phyloP scores from a whole-genome alignment of 352 stramenopile genomes.

The Thraustochytrium striatum region DNA sequence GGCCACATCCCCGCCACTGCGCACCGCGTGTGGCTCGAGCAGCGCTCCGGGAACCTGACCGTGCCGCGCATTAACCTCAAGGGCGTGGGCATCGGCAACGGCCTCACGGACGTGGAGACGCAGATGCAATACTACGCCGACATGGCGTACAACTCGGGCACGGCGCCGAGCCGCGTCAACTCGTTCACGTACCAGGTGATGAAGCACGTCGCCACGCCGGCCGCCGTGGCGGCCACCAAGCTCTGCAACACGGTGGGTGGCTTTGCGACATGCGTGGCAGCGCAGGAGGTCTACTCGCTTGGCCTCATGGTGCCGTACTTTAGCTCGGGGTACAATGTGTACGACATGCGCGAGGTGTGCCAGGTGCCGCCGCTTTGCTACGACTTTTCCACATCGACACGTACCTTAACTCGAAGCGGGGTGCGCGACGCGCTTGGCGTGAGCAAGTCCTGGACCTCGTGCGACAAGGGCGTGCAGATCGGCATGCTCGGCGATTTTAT shows the following conservation, averaged over 20 bases:
- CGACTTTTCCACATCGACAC: conserved; percentile 75
- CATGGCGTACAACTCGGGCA: conserved; percentile 82
- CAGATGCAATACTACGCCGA: conserved; percentile 77
- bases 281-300: conserved; percentile 27
- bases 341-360: conserved; percentile 87
- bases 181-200: conserved; percentile 63
- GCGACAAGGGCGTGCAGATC: conserved; percentile 90
- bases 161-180: conserved; percentile 35
- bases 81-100: conserved; percentile 92
- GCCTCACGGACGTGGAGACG: conserved; percentile 83
- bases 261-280: conserved; percentile 35
- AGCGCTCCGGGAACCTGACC: conserved; percentile 55
- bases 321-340: conserved; percentile 60
- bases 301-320: conserved; percentile 51
- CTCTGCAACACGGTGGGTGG: conserved; percentile 40
- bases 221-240: conserved; percentile 38
- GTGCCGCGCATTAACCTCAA: conserved; percentile 72
- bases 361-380: conserved; percentile 84
- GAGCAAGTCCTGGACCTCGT: conserved; percentile 74
- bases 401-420: neutral
- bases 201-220: conserved; percentile 56
- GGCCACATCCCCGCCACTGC: conserved; percentile 86
- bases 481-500: conserved; percentile 92
- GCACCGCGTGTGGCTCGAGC: conserved; percentile 68
- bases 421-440: conserved; percentile 53